Conservation (phyloP, 129 eudicot genomes). For the Saposhnikovia divaricata region DNA sequence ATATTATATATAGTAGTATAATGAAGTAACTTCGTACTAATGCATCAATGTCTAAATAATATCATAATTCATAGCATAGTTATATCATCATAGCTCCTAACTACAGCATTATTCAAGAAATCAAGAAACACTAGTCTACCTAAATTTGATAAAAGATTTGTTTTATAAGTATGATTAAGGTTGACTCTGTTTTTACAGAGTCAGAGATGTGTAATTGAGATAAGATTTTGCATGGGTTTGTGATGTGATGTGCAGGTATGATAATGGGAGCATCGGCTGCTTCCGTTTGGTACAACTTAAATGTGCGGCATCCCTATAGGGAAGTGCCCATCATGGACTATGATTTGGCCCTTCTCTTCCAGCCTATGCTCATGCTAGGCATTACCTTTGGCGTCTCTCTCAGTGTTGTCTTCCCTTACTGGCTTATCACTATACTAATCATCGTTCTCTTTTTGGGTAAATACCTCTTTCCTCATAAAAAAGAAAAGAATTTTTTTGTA, state of each 20-base stretch:
- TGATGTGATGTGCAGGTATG: constrained; percentile 52
- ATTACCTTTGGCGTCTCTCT: constrained; percentile 91
- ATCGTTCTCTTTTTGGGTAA: constrained; percentile 80
- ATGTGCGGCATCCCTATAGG: constrained; percentile 87
- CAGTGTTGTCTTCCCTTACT: constrained; percentile 86
- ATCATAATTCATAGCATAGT: no score
- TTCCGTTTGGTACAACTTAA: constrained; percentile 91
- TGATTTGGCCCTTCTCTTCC: constrained; percentile 85
- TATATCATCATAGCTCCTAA: background rate
- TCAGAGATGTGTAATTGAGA: no score
- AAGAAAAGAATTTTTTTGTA: background rate
- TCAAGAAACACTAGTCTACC: background rate
- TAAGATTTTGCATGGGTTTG: no score
- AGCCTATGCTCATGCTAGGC: constrained; percentile 99
- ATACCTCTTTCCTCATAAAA: background rate
- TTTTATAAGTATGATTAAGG: background rate
- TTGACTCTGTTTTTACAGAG: no score
- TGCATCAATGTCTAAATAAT: background rate
- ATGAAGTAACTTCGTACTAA: background rate
- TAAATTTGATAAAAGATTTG: background rate
- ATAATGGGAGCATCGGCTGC: constrained; percentile 97
- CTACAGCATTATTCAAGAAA: background rate
- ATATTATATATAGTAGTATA: no score
- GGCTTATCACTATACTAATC: constrained; percentile 89
- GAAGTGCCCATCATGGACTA: constrained; percentile 87